Evolutionary conservation across 495 filamentous ascomycete species (phyloP).

Genomic region (Tuber melanosporum): DNA sequence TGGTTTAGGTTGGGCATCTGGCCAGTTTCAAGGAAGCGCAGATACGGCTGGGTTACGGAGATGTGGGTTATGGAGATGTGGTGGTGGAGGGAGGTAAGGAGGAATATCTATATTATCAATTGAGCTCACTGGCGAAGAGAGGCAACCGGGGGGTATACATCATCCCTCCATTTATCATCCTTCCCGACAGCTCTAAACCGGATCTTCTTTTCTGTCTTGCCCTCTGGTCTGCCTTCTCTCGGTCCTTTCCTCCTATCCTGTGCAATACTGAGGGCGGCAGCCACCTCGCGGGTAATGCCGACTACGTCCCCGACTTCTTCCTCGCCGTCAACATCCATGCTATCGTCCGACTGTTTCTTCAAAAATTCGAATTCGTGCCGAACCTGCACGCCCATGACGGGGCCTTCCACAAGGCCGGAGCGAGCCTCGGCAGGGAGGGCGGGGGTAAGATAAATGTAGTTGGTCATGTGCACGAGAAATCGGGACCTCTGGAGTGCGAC

Average conservation of each 20-base stretch:
- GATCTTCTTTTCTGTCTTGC: constrained; percentile 37
- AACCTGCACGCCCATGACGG: constrained; percentile 39
- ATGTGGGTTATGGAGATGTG: constrained; percentile 36
- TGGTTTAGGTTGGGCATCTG: constrained; percentile 34
- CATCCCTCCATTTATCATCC: constrained; percentile 36
- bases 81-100: constrained; percentile 38
- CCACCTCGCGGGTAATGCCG: constrained; percentile 36
- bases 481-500: constrained; percentile 36
- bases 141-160: constrained; percentile 23
- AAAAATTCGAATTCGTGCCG: constrained; percentile 39
- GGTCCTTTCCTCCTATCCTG: constrained; percentile 40
- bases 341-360: constrained; percentile 24
- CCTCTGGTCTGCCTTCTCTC: constrained; percentile 23
- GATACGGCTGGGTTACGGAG: constrained; percentile 34
- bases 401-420: constrained; percentile 37
- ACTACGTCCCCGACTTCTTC: constrained; percentile 29
- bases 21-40: constrained; percentile 39
- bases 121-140: background rate
- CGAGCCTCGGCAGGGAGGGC: constrained; percentile 37
- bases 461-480: constrained; percentile 38
- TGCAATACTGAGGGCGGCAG: constrained; percentile 33
- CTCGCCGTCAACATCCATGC: constrained; percentile 31
- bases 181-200: constrained; percentile 34
- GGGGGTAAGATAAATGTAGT: constrained; percentile 38
- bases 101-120: constrained; percentile 31